These are phyloP conservation scores for Cytospora chrysosperma DNA, from an alignment of 2,329 filamentous ascomycete genomes.

Conservation along the genomic window DNA sequence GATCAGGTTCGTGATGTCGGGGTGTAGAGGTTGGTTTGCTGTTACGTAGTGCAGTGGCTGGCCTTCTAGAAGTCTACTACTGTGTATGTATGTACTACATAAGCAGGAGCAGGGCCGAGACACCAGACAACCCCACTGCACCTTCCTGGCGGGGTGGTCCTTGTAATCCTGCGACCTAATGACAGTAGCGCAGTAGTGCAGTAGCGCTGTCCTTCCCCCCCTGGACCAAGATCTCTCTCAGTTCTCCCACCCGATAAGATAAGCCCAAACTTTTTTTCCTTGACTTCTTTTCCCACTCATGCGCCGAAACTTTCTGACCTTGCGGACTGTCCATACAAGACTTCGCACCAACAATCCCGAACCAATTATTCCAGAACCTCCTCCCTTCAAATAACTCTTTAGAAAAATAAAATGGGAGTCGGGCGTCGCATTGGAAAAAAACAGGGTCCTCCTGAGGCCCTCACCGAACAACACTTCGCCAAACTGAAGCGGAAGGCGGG, in stretches of 20 bases:
- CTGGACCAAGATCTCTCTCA: not conserved
- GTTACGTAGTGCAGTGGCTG: constrained; percentile 15
- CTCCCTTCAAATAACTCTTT: constrained; percentile 21
- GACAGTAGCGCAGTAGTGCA: no score
- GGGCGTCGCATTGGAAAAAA: constrained; percentile 87
- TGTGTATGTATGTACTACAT: no score
- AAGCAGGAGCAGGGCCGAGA: not conserved
- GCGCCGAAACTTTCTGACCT: not conserved
- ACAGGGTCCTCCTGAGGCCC: constrained; percentile 79
- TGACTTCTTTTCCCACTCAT: not conserved
- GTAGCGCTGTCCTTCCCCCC: no score
- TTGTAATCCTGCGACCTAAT: not conserved
- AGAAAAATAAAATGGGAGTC: constrained; percentile 66
- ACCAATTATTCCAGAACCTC: constrained; percentile 19
- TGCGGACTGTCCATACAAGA: not conserved
- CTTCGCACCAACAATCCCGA: not conserved
- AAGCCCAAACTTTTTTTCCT: constrained; percentile 21
- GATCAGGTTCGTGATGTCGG: not conserved
- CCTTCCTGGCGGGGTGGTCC: constrained; percentile 9
- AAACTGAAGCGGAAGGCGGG: constrained; percentile 83
- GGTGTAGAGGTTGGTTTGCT: not conserved
- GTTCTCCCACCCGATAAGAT: constrained; percentile 5
- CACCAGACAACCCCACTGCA: constrained; percentile 4
- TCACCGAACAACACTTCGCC: constrained; percentile 77
- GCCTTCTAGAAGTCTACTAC: not conserved